Evolutionary conservation across 2,329 filamentous ascomycete species (phyloP).

Genomic region (Monosporascus sp.): DNA sequence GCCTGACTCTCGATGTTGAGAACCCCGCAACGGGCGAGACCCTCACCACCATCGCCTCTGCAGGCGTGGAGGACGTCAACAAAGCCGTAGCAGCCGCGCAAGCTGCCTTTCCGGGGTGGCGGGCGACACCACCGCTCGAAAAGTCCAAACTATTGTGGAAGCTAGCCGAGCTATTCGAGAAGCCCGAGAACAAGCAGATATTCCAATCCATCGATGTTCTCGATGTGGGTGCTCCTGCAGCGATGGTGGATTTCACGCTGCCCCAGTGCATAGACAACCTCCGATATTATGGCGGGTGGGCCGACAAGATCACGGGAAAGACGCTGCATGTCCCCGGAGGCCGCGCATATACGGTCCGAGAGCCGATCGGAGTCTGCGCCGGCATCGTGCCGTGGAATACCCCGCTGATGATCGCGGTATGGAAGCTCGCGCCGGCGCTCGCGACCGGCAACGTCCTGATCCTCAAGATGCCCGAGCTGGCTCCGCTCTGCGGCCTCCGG

Average conservation of each 20-base stretch:
- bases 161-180: slow-evolving; percentile 63
- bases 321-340: slow-evolving; percentile 65
- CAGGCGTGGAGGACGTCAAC: slow-evolving; percentile 2
- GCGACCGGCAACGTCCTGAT: slow-evolving; percentile 60
- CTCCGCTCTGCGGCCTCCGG: slow-evolving; percentile 56
- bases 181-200: slow-evolving; percentile 44
- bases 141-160: slow-evolving; percentile 65
- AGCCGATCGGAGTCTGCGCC: slow-evolving; percentile 73
- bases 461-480: slow-evolving; percentile 61
- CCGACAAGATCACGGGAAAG: slow-evolving; percentile 74
- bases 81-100: slow-evolving; percentile 3
- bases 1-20: not conserved
- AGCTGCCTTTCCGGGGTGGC: slow-evolving; percentile 57
- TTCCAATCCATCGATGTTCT: slow-evolving; percentile 59
- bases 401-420: slow-evolving; percentile 69
- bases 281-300: slow-evolving; percentile 74
- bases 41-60: not conserved
- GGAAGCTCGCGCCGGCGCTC: slow-evolving; percentile 70
- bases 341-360: slow-evolving; percentile 71
- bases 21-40: not conserved
- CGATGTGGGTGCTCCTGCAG: slow-evolving; percentile 77
- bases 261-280: slow-evolving; percentile 40
- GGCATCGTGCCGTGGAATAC: slow-evolving; percentile 81
- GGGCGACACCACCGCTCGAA: slow-evolving; percentile 59
- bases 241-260: slow-evolving; percentile 47